Evolutionary conservation across 331 rosid genomes (phyloP).

Genomic region (Dryas integrifolia): DNA sequence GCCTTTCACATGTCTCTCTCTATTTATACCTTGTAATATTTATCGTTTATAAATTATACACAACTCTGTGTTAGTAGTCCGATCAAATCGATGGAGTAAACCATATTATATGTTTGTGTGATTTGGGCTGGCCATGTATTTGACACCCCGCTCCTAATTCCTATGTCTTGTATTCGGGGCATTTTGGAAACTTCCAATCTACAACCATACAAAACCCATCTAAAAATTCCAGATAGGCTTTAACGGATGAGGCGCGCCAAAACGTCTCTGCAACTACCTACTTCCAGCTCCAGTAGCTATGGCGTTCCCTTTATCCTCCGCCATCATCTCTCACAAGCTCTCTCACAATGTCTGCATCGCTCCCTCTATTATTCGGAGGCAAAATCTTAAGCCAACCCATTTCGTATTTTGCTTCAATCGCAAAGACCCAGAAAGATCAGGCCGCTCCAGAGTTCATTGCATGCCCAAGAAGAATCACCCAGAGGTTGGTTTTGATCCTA

Average conservation of each 20-base stretch:
- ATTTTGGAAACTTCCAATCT: constrained; percentile 5
- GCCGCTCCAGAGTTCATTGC: constrained; percentile 34
- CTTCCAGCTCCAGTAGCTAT: constrained; percentile 26
- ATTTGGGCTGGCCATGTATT: neutral
- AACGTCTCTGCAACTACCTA: constrained; percentile 31
- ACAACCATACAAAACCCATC: constrained; percentile 16
- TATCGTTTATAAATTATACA: too few species aligned
- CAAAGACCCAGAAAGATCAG: constrained; percentile 24
- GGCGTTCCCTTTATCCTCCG: constrained; percentile 53
- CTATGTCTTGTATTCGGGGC: neutral
- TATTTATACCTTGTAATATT: too few species aligned
- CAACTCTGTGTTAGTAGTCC: too few species aligned
- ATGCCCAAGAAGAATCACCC: constrained; percentile 17
- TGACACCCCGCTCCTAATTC: neutral
- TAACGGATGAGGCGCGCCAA: constrained; percentile 66
- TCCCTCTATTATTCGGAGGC: constrained; percentile 20
- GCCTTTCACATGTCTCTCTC: too few species aligned
- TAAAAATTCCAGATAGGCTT: constrained; percentile 37
- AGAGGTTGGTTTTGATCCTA: constrained; percentile 35
- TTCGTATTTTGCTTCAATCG: constrained; percentile 27
- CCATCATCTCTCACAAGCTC: constrained; percentile 41
- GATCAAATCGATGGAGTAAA: too few species aligned
- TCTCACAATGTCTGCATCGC: constrained; percentile 30
- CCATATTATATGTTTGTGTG: too few species aligned
- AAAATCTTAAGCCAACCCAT: constrained; percentile 17